These are phyloP conservation scores for Xylaria scruposa DNA, from an alignment of 495 filamentous ascomycete species.

Conservation along the genomic window DNA sequence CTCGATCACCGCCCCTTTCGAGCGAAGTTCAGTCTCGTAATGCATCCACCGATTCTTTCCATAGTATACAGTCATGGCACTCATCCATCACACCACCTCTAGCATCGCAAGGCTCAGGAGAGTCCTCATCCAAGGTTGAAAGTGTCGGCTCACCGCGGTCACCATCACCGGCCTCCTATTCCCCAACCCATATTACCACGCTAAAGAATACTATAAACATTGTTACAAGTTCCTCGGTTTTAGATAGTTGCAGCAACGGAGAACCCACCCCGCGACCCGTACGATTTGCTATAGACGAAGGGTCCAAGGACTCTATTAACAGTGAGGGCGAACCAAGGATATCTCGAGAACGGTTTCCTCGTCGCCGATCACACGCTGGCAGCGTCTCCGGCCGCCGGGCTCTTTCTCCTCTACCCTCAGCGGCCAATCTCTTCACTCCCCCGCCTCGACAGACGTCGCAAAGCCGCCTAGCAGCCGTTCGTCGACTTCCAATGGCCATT, in stretches of 20 bases:
- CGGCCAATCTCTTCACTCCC: constrained; percentile 69
- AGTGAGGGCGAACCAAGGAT: background rate
- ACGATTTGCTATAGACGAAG: background rate
- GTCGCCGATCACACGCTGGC: constrained; percentile 33
- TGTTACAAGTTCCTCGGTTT: constrained; percentile 23
- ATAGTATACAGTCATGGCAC: constrained; percentile 65
- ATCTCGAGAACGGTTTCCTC: constrained; percentile 22
- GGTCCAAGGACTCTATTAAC: background rate
- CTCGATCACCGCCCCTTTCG: background rate
- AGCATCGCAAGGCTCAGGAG: constrained; percentile 47
- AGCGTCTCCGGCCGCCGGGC: constrained; percentile 59
- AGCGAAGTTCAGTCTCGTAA: constrained; percentile 34
- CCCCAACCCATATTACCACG: constrained; percentile 52
- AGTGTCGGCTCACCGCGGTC: constrained; percentile 39
- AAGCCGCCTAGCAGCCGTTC: constrained; percentile 46
- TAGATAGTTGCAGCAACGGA: background rate
- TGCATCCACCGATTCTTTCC: constrained; percentile 53
- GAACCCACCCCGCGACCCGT: constrained; percentile 3
- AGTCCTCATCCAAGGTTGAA: constrained; percentile 42
- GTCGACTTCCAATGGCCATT: constrained; percentile 69
- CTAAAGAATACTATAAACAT: constrained; percentile 39
- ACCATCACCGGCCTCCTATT: constrained; percentile 42
- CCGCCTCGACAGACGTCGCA: constrained; percentile 39
- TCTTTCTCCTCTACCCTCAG: constrained; percentile 73
- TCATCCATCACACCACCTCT: constrained; percentile 54